Conservation (phyloP, 306 rosid species). For the Castanea mollissima region DNA sequence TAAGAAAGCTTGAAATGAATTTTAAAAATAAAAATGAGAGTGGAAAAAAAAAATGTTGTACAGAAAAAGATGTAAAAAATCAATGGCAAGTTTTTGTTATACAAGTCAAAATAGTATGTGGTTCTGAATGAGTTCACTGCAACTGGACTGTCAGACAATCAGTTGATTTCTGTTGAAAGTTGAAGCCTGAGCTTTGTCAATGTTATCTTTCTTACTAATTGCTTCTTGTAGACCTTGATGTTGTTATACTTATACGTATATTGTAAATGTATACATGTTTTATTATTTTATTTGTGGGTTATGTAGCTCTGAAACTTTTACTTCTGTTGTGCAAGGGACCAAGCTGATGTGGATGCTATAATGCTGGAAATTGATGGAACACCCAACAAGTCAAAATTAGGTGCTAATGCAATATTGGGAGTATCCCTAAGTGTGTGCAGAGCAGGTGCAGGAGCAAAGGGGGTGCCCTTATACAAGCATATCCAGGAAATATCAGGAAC, state of each 20-base stretch:
- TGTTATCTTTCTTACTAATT: neutral
- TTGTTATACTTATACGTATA: neutral
- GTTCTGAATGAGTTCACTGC: neutral
- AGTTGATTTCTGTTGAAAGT: neutral
- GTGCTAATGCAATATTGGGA: constrained; percentile 98
- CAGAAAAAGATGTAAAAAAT: neutral
- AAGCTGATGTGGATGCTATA: constrained; percentile 80
- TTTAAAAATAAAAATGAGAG: too few relatives aligned
- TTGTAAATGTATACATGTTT: neutral
- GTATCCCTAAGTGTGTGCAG: constrained; percentile 90
- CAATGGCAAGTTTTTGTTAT: neutral
- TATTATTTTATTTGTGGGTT: constrained; percentile 18
- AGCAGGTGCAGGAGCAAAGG: constrained; percentile 97
- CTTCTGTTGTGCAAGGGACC: constrained; percentile 53
- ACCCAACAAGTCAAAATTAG: constrained; percentile 87
- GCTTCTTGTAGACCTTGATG: constrained; percentile 4
- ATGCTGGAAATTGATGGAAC: constrained; percentile 98
- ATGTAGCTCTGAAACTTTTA: constrained; percentile 21
- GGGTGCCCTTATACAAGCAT: constrained; percentile 85
- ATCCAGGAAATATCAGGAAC: constrained; percentile 87
- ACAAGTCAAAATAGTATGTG: neutral
- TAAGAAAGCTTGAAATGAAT: neutral
- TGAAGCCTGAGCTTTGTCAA: neutral
- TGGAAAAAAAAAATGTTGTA: too few relatives aligned
- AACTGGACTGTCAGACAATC: too few relatives aligned